A percentile compares a stretch with the other conserved stretches of the same genome.
These are phyloP conservation scores for Tieghemostelium lacteum DNA, from an alignment of 78 protist species.

Conservation along the genomic window DNA sequence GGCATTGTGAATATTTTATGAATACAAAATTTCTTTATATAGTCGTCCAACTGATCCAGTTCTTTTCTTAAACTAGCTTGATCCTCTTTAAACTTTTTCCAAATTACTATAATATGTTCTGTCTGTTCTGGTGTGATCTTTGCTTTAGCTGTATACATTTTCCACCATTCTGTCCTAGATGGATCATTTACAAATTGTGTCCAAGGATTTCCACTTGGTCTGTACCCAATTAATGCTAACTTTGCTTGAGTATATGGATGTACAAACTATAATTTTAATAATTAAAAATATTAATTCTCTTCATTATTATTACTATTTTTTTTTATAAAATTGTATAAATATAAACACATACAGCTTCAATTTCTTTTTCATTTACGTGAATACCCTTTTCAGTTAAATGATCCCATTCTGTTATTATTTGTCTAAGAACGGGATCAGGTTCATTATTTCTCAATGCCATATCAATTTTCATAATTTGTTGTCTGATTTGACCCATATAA, in stretches of 20 bases:
- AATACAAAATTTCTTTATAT: not conserved
- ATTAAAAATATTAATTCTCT: not conserved
- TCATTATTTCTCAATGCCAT: not conserved
- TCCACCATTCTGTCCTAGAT: not conserved
- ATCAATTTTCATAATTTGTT: not conserved
- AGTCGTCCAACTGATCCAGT: not conserved
- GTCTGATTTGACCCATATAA: not conserved
- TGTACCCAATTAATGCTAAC: not conserved
- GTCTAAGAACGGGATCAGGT: not conserved
- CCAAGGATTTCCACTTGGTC: not conserved
- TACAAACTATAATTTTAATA: not conserved
- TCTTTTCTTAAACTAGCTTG: not conserved
- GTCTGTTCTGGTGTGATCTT: not conserved
- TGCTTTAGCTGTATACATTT: not conserved
- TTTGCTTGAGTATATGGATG: conserved; percentile 1
- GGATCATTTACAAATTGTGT: not conserved
- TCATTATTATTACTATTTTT: not conserved
- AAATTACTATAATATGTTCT: not conserved
- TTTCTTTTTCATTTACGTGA: not conserved
- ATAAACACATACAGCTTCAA: not conserved
- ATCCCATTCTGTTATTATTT: not conserved
- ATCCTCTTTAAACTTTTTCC: not conserved
- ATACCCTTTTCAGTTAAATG: not conserved
- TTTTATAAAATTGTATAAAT: not conserved
- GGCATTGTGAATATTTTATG: not conserved